A percentile compares a stretch with the other conserved stretches of the same genome.
Conservation (phyloP, 345 rosid species). For the Arabidopsis suecica region DNA sequence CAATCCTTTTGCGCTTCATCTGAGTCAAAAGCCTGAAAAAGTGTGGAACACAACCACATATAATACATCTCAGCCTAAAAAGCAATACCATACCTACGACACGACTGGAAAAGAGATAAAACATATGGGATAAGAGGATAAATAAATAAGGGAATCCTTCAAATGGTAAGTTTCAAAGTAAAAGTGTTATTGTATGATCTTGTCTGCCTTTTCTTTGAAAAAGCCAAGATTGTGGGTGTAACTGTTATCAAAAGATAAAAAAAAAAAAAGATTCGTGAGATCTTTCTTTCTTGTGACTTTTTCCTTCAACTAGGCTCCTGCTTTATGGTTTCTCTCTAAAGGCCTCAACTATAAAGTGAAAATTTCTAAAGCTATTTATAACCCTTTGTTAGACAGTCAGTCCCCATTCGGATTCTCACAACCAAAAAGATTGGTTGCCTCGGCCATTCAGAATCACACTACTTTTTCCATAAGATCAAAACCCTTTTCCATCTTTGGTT, state of each 20-base stretch:
- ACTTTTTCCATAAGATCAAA: conserved; percentile 44
- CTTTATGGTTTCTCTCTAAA: conserved; percentile 59
- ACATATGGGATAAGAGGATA: conserved; percentile 47
- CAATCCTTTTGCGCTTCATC: conserved; percentile 55
- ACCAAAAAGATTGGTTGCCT: conserved; percentile 64
- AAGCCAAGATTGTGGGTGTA: conserved; percentile 65
- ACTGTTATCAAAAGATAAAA: conserved; percentile 75
- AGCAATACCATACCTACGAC: conserved; percentile 49
- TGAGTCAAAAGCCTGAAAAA: conserved; percentile 54
- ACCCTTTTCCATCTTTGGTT: conserved; percentile 35
- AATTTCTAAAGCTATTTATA: conserved; percentile 57
- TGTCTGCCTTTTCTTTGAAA: conserved; percentile 57
- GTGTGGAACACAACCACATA: conserved; percentile 40
- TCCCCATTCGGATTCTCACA: conserved; percentile 71
- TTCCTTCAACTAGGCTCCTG: conserved; percentile 68
- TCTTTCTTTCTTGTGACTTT: conserved; percentile 72
- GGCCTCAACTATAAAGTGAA: conserved; percentile 46
- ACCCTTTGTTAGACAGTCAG: conserved; percentile 57
- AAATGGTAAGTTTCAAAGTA: conserved; percentile 46
- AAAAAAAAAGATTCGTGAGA: conserved; percentile 61
- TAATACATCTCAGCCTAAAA: conserved; percentile 36
- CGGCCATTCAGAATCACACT: conserved; percentile 46
- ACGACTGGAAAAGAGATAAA: conserved; percentile 44
- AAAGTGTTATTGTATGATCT: conserved; percentile 44
- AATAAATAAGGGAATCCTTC: conserved; percentile 44